Conservation (phyloP, 495 filamentous ascomycete genomes). For the Apiosordaria backusii region DNA sequence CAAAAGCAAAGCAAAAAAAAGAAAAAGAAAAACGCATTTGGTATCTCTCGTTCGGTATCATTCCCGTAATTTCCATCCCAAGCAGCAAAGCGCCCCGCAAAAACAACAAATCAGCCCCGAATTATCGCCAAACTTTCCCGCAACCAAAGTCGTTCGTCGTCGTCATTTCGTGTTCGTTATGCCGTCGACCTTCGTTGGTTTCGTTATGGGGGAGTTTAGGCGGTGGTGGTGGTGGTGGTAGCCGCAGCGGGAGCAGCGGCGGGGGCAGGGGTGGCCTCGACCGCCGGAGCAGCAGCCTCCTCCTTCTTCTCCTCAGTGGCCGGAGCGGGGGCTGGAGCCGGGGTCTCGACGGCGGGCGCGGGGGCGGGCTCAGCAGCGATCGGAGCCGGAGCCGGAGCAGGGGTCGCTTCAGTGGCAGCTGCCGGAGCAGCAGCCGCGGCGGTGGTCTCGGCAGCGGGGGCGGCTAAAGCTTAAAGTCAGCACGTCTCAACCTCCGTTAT, state of each 20-base stretch:
- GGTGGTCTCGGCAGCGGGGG: constrained; percentile 12
- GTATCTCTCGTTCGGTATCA: constrained; percentile 16
- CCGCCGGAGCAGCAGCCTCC: constrained; percentile 17
- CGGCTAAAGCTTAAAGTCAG: not conserved
- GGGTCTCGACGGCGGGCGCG: constrained; percentile 12
- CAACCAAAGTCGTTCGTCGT: not conserved
- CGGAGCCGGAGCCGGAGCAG: constrained; percentile 2
- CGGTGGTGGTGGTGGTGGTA: constrained; percentile 14
- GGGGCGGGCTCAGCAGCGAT: constrained; percentile 6
- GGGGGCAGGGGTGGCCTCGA: constrained; percentile 13
- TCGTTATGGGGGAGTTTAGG: constrained; percentile 8
- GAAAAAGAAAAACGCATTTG: constrained; percentile 10
- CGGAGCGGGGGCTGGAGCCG: constrained; percentile 9
- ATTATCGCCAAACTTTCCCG: not conserved
- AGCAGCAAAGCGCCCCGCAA: constrained; percentile 4
- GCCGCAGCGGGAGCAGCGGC: constrained; percentile 17
- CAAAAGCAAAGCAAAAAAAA: constrained; percentile 12
- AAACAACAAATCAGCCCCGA: not conserved
- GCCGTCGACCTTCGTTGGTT: not conserved
- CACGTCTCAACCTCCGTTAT: not conserved
- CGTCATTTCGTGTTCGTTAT: not conserved
- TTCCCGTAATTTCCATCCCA: not conserved
- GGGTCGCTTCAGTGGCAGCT: constrained; percentile 2
- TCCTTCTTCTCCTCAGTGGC: constrained; percentile 24
- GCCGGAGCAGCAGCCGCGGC: constrained; percentile 3